A percentile compares a stretch with the other conserved stretches of the same genome.
These are phyloP conservation scores for Ceratocystiopsis sp. DNA, from an alignment of 2,329 filamentous ascomycete species.

Conservation along the genomic window DNA sequence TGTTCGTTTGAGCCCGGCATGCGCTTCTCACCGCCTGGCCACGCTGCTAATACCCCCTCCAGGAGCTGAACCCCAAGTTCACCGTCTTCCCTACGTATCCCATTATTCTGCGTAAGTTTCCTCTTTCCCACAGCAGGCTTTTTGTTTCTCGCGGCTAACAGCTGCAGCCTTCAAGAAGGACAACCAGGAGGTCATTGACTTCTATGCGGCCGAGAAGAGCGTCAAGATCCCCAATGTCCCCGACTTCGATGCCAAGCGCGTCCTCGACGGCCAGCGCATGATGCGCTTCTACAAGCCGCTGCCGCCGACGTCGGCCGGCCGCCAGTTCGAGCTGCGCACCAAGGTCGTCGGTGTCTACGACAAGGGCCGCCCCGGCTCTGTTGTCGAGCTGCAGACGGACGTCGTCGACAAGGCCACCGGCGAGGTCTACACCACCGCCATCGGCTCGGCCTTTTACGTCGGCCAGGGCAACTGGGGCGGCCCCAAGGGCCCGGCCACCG, in stretches of 20 bases:
- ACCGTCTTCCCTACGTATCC: constrained; percentile 80
- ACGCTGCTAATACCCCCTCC: neutral
- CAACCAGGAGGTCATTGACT: constrained; percentile 64
- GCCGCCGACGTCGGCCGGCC: constrained; percentile 52
- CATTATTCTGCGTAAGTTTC: constrained; percentile 50
- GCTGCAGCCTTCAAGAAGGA: constrained; percentile 57
- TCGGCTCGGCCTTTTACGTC: constrained; percentile 62
- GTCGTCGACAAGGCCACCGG: constrained; percentile 53
- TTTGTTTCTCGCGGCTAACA: constrained; percentile 3
- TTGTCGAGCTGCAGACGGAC: constrained; percentile 62
- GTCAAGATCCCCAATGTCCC: constrained; percentile 59
- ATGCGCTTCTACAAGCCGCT: constrained; percentile 63
- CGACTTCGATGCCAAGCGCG: constrained; percentile 54
- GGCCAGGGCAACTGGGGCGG: constrained; percentile 73
- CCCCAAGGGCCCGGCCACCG: constrained; percentile 69
- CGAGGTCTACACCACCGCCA: constrained; percentile 53
- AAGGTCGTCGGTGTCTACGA: constrained; percentile 78
- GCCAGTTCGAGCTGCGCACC: constrained; percentile 56
- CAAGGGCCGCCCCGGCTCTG: constrained; percentile 70
- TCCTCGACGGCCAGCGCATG: constrained; percentile 71
- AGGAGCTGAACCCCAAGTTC: constrained; percentile 82
- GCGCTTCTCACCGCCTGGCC: neutral
- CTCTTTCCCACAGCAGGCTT: neutral
- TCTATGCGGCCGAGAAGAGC: constrained; percentile 54
- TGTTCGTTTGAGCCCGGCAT: constrained; percentile 28